A percentile compares a stretch with the other conserved stretches of the same genome.
phyloP scores from a whole-genome alignment of 371 early-diverging fungal species.

The Circinella umbellata region DNA sequence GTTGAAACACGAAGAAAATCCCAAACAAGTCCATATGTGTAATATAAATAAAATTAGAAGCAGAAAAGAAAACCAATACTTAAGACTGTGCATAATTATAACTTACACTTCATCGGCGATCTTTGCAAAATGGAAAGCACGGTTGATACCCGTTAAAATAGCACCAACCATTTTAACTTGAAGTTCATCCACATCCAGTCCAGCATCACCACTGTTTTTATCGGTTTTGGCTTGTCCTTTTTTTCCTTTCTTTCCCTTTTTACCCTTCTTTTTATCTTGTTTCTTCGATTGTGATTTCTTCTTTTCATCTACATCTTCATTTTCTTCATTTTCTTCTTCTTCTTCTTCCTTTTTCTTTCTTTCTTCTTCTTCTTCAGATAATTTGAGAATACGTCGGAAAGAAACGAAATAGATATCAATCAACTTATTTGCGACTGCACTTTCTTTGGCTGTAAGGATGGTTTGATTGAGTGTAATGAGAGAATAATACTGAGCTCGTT shows the following conservation, averaged over 20 bases:
- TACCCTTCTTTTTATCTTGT: not conserved
- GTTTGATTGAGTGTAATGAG: conserved; percentile 92
- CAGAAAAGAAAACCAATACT: not conserved
- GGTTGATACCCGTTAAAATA: conserved; percentile 93
- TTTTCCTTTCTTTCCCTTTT: conserved; percentile 19
- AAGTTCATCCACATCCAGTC: conserved; percentile 62
- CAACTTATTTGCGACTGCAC: conserved; percentile 79
- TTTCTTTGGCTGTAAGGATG: conserved; percentile 74
- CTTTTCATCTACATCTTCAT: conserved; percentile 53
- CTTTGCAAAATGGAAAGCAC: conserved; percentile 92
- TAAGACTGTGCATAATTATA: not conserved
- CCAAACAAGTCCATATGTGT: not conserved
- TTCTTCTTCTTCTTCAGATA: conserved; percentile 31
- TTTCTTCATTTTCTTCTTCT: conserved; percentile 43
- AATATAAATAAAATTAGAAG: not conserved
- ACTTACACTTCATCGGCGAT: conserved; percentile 76
- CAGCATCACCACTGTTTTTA: conserved; percentile 42
- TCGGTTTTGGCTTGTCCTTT: conserved; percentile 44
- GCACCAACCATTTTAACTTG: conserved; percentile 89
- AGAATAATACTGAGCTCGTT: conserved; percentile 87
- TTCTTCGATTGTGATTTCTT: conserved; percentile 19
- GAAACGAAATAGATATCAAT: conserved; percentile 90
- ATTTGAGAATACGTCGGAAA: conserved; percentile 80
- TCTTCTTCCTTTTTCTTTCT: conserved; percentile 52
- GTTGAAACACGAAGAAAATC: not conserved